A percentile compares a stretch with the other conserved stretches of the same genome.
phyloP scores from a whole-genome alignment of 2,329 filamentous ascomycete genomes.

The Ceratocystis harringtonii region DNA sequence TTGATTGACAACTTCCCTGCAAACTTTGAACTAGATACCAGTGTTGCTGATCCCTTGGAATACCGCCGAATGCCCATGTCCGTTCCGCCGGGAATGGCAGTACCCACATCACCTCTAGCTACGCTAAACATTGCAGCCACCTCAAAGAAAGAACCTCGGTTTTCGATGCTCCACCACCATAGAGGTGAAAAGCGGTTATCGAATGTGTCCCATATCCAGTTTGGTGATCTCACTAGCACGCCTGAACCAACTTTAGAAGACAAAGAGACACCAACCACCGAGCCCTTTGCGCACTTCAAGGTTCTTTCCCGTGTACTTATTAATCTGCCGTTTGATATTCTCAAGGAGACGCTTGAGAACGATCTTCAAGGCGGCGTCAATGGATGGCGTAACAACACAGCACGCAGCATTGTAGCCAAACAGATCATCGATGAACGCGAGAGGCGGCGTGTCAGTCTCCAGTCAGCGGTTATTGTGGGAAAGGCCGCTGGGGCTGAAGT shows the following conservation, averaged over 20 bases:
- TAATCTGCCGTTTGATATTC: slow-evolving; percentile 51
- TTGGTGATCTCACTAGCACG: slow-evolving; percentile 46
- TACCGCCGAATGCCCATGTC: slow-evolving; percentile 29
- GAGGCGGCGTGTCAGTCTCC: slow-evolving; percentile 33
- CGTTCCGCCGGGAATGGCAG: slow-evolving; percentile 11
- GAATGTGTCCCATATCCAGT: slow-evolving; percentile 45
- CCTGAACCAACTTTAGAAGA: slow-evolving; percentile 10
- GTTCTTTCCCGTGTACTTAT: slow-evolving; percentile 51
- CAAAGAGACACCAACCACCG: slow-evolving; percentile 15
- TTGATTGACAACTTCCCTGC: slow-evolving; percentile 44
- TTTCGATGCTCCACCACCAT: slow-evolving; percentile 11
- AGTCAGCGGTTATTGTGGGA: slow-evolving; percentile 30
- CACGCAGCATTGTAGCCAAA: slow-evolving; percentile 34
- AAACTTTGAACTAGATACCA: slow-evolving; percentile 43
- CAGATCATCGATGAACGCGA: slow-evolving; percentile 43
- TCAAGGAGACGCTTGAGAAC: slow-evolving; percentile 50
- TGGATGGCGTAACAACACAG: slow-evolving; percentile 35
- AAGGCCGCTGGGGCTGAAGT: slow-evolving; percentile 25
- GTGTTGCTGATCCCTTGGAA: slow-evolving; percentile 25
- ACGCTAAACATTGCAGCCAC: neutral
- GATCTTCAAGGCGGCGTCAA: slow-evolving; percentile 34
- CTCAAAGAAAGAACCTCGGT: slow-evolving; percentile 5
- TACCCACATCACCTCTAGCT: slow-evolving; percentile 18
- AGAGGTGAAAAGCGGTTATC: slow-evolving; percentile 21
- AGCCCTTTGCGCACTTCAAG: slow-evolving; percentile 27